phyloP scores from a whole-genome alignment of 495 filamentous ascomycete genomes.

The Aspergillus avenaceus region DNA sequence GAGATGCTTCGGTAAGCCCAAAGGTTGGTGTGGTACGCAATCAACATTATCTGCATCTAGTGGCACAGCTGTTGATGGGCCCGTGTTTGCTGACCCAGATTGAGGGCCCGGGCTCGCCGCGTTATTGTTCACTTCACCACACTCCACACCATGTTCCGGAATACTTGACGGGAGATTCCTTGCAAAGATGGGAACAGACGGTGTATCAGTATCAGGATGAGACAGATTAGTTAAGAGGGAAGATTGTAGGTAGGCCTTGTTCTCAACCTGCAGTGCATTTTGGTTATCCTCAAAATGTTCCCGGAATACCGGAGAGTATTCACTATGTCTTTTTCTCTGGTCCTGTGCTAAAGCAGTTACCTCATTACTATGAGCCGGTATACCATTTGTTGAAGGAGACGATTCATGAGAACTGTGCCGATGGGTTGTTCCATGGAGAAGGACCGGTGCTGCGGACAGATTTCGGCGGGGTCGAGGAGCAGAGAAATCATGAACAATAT shows the following conservation, averaged over 20 bases:
- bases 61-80: slow-evolving; percentile 2
- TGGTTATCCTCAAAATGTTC: slow-evolving; percentile 66
- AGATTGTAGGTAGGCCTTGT: slow-evolving; percentile 45
- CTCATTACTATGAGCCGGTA: neutral
- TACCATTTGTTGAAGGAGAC: slow-evolving; percentile 4
- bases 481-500: slow-evolving; percentile 85
- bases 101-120: neutral
- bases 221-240: slow-evolving; percentile 36
- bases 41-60: slow-evolving; percentile 36
- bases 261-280: slow-evolving; percentile 45
- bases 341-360: slow-evolving; percentile 12
- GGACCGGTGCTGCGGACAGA: slow-evolving; percentile 36
- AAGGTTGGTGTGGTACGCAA: slow-evolving; percentile 35
- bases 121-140: slow-evolving; percentile 5
- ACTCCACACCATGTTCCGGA: slow-evolving; percentile 21
- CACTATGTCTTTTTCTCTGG: slow-evolving; percentile 30
- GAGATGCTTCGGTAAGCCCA: slow-evolving; percentile 63
- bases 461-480: slow-evolving; percentile 66
- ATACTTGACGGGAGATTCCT: slow-evolving; percentile 43
- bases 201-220: slow-evolving; percentile 26
- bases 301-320: slow-evolving; percentile 61
- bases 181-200: slow-evolving; percentile 48
- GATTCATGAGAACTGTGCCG: slow-evolving; percentile 11
- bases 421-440: slow-evolving; percentile 6
- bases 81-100: slow-evolving; percentile 1